These are phyloP conservation scores for Citrullus colocynthis DNA, from an alignment of 306 rosid genomes.

Conservation along the genomic window DNA sequence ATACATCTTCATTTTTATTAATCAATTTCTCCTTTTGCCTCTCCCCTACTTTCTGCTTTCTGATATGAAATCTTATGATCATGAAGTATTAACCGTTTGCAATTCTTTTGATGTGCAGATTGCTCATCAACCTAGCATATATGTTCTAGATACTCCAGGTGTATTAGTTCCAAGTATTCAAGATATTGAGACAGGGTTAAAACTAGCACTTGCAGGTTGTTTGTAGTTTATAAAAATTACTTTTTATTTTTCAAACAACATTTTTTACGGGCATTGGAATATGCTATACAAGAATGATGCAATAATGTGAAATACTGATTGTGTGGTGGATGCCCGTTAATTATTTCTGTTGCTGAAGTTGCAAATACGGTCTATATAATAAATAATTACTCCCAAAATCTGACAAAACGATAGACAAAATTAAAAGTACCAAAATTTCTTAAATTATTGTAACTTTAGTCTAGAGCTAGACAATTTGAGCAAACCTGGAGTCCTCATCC, in stretches of 20 bases:
- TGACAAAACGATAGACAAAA: not conserved
- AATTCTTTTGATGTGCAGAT: slow-evolving; percentile 38
- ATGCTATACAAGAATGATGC: not conserved
- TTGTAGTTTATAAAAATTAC: not conserved
- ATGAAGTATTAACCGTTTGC: not conserved
- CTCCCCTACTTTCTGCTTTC: not conserved
- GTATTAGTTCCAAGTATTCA: slow-evolving; percentile 86
- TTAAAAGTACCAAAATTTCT: not conserved
- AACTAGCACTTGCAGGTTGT: slow-evolving; percentile 87
- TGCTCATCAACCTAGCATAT: slow-evolving; percentile 86
- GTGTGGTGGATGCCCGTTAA: not conserved
- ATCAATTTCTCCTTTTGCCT: not conserved
- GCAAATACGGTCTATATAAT: not conserved
- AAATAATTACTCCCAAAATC: not conserved
- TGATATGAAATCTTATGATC: not conserved
- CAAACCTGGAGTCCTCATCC: not conserved
- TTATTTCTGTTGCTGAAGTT: not conserved
- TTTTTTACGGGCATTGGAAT: not conserved
- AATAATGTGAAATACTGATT: not conserved
- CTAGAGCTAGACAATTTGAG: not conserved
- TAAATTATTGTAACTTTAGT: not conserved
- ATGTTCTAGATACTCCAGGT: slow-evolving; percentile 90
- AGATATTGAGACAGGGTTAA: slow-evolving; percentile 77
- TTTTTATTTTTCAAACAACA: not conserved
- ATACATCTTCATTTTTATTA: not conserved